Conservation (phyloP, 2,329 filamentous ascomycete genomes). For the Sporothrix mexicana region DNA sequence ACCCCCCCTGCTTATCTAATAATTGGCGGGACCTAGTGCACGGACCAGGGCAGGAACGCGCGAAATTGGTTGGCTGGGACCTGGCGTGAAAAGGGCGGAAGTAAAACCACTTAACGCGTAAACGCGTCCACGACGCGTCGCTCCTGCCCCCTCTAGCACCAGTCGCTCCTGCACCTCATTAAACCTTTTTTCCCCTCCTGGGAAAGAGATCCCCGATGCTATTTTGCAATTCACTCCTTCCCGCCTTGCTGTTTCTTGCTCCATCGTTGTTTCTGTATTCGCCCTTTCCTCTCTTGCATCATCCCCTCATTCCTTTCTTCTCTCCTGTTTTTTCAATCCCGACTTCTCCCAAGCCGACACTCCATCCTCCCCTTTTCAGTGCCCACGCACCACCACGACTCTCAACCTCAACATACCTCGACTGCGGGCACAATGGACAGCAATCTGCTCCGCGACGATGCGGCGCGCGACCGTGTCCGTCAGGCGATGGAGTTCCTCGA, state of each 20-base stretch:
- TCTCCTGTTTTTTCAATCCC: conserved; percentile 14
- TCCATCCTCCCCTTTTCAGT: not conserved
- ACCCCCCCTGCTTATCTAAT: not conserved
- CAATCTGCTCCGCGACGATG: conserved; percentile 80
- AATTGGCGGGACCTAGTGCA: not conserved
- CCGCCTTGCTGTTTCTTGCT: conserved; percentile 20
- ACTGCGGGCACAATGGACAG: conserved; percentile 64
- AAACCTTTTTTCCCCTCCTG: conserved; percentile 28
- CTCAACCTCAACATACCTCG: not conserved
- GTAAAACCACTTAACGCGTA: conserved; percentile 37
- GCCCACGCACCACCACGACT: not conserved
- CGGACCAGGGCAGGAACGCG: not conserved
- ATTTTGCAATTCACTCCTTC: conserved; percentile 24
- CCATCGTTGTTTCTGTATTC: not conserved
- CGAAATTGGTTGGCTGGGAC: conserved; percentile 24
- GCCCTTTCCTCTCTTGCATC: not conserved
- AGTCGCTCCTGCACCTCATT: conserved; percentile 27
- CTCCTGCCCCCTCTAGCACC: conserved; percentile 28
- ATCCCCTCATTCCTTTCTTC: conserved; percentile 6
- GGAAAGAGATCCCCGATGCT: conserved; percentile 16
- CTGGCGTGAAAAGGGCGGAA: not conserved
- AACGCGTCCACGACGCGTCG: conserved; percentile 36
- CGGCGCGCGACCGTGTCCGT: conserved; percentile 80
- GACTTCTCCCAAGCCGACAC: not conserved
- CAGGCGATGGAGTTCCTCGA: conserved; percentile 92